Base-by-base conservation (phyloP, 106 monocot genomes). In the Dioscorea dumetorum region DNA sequence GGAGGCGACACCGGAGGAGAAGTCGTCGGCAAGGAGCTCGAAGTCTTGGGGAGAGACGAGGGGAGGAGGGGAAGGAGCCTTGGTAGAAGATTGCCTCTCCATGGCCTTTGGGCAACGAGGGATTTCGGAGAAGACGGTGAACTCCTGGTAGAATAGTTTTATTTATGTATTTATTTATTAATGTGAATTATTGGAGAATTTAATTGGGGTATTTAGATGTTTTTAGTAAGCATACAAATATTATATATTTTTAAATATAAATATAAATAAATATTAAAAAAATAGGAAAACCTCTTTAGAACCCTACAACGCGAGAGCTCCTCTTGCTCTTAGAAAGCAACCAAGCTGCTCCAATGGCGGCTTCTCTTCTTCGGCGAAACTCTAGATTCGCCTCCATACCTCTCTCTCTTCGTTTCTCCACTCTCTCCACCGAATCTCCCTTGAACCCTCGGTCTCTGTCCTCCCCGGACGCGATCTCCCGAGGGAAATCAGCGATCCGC, bases 21-120 rank as follows among this genome's bases (percentile, higher is more conserved):
- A 81, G 62, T 86, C 86, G 32, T 86, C 88, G 70, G 86, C 56
- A 58, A 86, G 78, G 84, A 74, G 50, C 52, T 88, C 85, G 74
- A 77, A 79, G 14, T 93, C 93, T 33, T 75, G 84, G 4, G 74
- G 51, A 14, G 81, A 64, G 62, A 83, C 74, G 63, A 58, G 73
- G 21, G 32, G 72, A 18, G 62, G 50, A 18, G 48, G 12, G n/a
- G n/a, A n/a, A 35, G 61, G 53, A 4, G 49, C 33, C 58, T 70
- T 69, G 18, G 49, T 8, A 51, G 76, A 76, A 2, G 81, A 54
- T 53, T 50, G 76, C 78, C 66, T 81, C 72, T 86, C 85, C 85
- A 86, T 86, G 54, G 72, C 3, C 28, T 24, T 22, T 12, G 53
- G 7, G 10, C 3, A 41, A 41, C 3, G 41, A 41, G 41, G 10